Base-by-base conservation (phyloP, 176 grass and related monocot genomes). In the Rhynchospora pubera region DNA sequence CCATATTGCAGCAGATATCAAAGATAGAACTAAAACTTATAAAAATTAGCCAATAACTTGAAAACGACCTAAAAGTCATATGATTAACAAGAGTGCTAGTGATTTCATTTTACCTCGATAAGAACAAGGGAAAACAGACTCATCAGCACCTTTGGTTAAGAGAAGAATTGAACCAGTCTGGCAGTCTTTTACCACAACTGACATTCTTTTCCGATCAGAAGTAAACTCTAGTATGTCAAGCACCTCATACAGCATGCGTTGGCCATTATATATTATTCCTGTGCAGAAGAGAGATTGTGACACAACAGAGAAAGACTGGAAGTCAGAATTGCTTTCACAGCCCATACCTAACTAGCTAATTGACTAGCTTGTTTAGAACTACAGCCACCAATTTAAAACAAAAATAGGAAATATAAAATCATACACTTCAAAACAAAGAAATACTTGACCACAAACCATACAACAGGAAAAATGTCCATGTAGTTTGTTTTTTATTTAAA, bases 201-300 rank as follows among this genome's bases (percentile, higher is more conserved):
- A 97, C 95, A 97, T 97, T 91, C 88, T 91, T 89, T 97, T 97
- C 55, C 95, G 86, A 82, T 97, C 95, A 89, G 95, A 97, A 86
- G 95, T 97, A 62, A 97, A 97, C 84, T 94, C 95, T 79, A 97
- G 87, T 85, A 92, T 87, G 59, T 97, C 92, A 83, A 97, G 85
- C 83, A 94, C 85, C 83, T 97, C 88, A 77, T 93, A 94, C 44
- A 89, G 90, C 80, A 94, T 81, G 30, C 84, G 52, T 58, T 60
- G 83, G 22, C 89, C 84, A 84, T 93, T 97, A 79, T 91, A 94
- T 83, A 93, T 90, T 57, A 90, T 83, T 89, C 89, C 95, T 97
- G 92, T 70, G 68, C 42, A 90, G 82, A 79, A 44, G 43, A 83
- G 39, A n/a, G 12, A 19, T 77, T 83, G 57, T 85, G 47, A 87